Conservation (phyloP, 2,329 filamentous ascomycete genomes). For the Colletotrichum musicola region DNA sequence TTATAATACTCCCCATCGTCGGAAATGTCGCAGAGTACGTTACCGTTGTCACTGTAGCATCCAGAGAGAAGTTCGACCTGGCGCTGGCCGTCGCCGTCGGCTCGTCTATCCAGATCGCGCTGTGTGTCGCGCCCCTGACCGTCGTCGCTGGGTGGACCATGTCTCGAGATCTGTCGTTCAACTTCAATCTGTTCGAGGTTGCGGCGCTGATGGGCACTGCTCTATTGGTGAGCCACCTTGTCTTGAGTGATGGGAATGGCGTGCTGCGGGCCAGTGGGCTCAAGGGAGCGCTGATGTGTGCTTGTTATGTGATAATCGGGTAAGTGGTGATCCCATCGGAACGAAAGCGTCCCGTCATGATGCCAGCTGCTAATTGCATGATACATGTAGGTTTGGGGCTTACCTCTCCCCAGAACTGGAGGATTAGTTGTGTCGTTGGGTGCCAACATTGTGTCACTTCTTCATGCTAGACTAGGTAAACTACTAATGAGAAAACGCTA, state of each 20-base stretch:
- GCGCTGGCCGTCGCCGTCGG: slow-evolving; percentile 72
- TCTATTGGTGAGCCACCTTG: slow-evolving; percentile 81
- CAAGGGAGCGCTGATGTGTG: slow-evolving; percentile 69
- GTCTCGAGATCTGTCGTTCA: slow-evolving; percentile 69
- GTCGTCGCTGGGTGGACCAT: slow-evolving; percentile 72
- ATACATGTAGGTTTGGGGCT: slow-evolving; percentile 21
- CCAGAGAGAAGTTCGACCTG: slow-evolving; percentile 72
- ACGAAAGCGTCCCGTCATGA: neutral
- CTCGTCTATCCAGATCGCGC: slow-evolving; percentile 71
- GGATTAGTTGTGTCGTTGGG: neutral
- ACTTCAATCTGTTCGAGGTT: slow-evolving; percentile 82
- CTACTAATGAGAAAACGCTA: too few species aligned
- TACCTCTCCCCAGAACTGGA: slow-evolving; percentile 20
- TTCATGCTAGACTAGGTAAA: too few species aligned
- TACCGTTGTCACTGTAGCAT: slow-evolving; percentile 71
- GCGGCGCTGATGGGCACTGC: slow-evolving; percentile 78
- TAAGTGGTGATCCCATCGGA: slow-evolving; percentile 37
- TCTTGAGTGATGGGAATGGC: slow-evolving; percentile 78
- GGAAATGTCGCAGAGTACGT: slow-evolving; percentile 74
- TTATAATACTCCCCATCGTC: slow-evolving; percentile 72
- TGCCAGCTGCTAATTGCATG: neutral
- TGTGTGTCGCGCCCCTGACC: slow-evolving; percentile 71
- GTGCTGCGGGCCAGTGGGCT: slow-evolving; percentile 64
- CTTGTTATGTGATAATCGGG: slow-evolving; percentile 66
- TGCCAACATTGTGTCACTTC: too few species aligned